phyloP scores from a whole-genome alignment of 1,284 basidiomycete genomes.

The Golubevia pallescens region DNA sequence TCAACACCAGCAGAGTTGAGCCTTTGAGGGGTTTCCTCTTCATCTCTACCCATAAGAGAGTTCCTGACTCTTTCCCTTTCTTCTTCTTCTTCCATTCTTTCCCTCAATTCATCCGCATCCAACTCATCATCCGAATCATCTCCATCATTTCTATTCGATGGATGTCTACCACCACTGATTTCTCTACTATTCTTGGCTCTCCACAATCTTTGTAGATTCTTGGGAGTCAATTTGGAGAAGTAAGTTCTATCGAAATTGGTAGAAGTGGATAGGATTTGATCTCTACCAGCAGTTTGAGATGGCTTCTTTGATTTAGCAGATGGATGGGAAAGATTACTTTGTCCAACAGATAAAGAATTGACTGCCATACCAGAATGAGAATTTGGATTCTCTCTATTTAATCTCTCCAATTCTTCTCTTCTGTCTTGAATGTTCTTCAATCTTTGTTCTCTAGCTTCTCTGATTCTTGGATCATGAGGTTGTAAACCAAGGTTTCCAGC shows the following conservation, averaged over 20 bases:
- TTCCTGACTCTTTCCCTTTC: constrained; percentile 53
- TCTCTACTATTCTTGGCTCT: constrained; percentile 35
- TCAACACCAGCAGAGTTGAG: background rate
- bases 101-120: constrained; percentile 60
- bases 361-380: background rate
- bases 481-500: constrained; percentile 54
- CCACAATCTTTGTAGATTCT: constrained; percentile 54
- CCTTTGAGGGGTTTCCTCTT: constrained; percentile 38
- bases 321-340: too few relatives aligned
- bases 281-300: constrained; percentile 7
- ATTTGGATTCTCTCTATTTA: constrained; percentile 26
- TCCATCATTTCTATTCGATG: constrained; percentile 7
- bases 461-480: constrained; percentile 50
- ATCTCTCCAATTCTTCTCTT: constrained; percentile 52
- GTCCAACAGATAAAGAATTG: background rate
- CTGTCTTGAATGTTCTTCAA: constrained; percentile 52
- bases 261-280: constrained; percentile 56
- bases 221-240: constrained; percentile 56
- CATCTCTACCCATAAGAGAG: constrained; percentile 54
- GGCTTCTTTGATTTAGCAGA: too few relatives aligned
- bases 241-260: constrained; percentile 54
- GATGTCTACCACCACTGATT: background rate
- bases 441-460: constrained; percentile 51
- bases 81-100: constrained; percentile 61
- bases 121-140: constrained; percentile 23